These are phyloP conservation scores for Entomophthora muscae DNA, from an alignment of 371 early-diverging fungal genomes.

Conservation along the genomic window DNA sequence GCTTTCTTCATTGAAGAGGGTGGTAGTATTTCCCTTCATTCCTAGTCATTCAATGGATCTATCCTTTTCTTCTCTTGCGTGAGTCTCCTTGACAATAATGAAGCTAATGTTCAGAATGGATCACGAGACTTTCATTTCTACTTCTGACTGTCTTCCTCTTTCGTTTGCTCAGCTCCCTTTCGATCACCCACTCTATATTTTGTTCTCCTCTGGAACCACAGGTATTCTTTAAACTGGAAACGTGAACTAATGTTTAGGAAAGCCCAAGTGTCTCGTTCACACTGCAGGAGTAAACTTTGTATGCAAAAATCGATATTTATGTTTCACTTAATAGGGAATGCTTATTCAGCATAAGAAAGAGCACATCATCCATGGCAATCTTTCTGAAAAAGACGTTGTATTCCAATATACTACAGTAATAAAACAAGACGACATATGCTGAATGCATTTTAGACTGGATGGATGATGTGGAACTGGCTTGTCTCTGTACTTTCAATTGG, in stretches of 20 bases:
- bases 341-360: constrained; percentile 88
- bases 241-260: too few relatives aligned
- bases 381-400: constrained; percentile 53
- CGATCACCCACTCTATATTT: constrained; percentile 84
- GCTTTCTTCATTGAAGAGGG: constrained; percentile 16
- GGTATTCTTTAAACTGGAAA: constrained; percentile 17
- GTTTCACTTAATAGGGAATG: constrained; percentile 26
- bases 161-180: constrained; percentile 73
- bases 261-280: constrained; percentile 97
- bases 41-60: too few relatives aligned
- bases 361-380: constrained; percentile 69
- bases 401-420: constrained; percentile 77
- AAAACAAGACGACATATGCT: not conserved
- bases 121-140: constrained; percentile 6
- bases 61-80: too few relatives aligned
- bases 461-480: constrained; percentile 99
- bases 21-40: not conserved
- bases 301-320: constrained; percentile 5
- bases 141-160: constrained; percentile 16
- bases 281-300: constrained; percentile 46
- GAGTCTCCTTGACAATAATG: constrained; percentile 24
- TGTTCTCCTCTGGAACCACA: constrained; percentile 96
- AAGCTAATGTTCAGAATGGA: constrained; percentile 10
- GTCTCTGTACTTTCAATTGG: constrained; percentile 63
- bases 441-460: constrained; percentile 39